Percentiles rank a stretch among this genome's conserved stretches.
These are phyloP conservation scores for Xylaria sp. DNA, from an alignment of 2,329 filamentous ascomycete genomes.

Conservation along the genomic window DNA sequence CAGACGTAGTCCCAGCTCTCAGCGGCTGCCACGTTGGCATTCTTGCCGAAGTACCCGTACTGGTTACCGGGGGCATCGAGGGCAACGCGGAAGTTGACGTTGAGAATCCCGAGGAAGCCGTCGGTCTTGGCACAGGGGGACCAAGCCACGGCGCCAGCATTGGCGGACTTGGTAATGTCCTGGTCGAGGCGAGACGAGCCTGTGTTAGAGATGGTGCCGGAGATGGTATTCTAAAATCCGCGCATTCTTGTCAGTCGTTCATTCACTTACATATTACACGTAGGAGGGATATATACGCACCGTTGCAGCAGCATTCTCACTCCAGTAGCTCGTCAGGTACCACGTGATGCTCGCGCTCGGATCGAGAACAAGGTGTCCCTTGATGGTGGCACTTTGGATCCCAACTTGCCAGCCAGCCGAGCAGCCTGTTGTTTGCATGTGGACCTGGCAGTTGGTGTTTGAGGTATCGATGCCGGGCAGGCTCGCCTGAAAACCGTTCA, in stretches of 20 bases:
- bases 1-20: slow-evolving; percentile 53
- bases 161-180: slow-evolving; percentile 44
- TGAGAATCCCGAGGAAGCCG: slow-evolving; percentile 52
- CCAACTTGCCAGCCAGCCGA: slow-evolving; percentile 54
- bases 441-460: slow-evolving; percentile 53
- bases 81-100: slow-evolving; percentile 55
- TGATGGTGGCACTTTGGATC: slow-evolving; percentile 48
- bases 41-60: slow-evolving; percentile 51
- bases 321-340: slow-evolving; percentile 52
- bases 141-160: slow-evolving; percentile 47
- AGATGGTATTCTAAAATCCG: slow-evolving; percentile 45
- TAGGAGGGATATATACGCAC: slow-evolving; percentile 43
- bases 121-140: slow-evolving; percentile 49
- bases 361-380: slow-evolving; percentile 49
- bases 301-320: slow-evolving; percentile 49
- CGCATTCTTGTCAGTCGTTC: neutral
- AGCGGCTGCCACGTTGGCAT: slow-evolving; percentile 40
- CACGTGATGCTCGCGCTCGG: slow-evolving; percentile 50
- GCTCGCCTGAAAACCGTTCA: slow-evolving; percentile 46
- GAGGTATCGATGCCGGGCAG: slow-evolving; percentile 39
- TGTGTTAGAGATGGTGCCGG: slow-evolving; percentile 44
- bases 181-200: slow-evolving; percentile 43
- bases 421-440: slow-evolving; percentile 48
- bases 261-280: neutral
- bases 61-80: slow-evolving; percentile 47